phyloP scores from a whole-genome alignment of 2,329 filamentous ascomycete species.

The Colletotrichum coccodes region DNA sequence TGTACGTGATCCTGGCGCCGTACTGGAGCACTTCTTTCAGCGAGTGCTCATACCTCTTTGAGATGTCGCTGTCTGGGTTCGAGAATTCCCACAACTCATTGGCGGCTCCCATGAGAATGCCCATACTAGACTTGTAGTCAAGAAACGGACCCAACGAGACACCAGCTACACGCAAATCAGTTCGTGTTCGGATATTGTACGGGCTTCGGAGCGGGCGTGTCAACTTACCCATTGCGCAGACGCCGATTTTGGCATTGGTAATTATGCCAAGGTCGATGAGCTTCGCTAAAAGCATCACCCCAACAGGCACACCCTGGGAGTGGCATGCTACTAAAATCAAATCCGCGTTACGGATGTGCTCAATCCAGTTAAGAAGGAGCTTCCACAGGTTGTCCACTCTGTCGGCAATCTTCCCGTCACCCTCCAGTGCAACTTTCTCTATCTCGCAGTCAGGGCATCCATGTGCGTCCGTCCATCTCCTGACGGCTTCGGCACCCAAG shows the following conservation, averaged over 20 bases:
- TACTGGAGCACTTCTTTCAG: conserved; percentile 79
- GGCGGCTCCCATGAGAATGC: conserved; percentile 89
- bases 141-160: conserved; percentile 93
- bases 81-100: conserved; percentile 95
- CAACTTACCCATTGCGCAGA: conserved; percentile 78
- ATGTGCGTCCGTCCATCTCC: conserved; percentile 80
- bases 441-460: conserved; percentile 82
- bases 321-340: conserved; percentile 94
- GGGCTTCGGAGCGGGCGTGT: background rate
- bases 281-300: conserved; percentile 91
- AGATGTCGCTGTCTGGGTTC: conserved; percentile 82
- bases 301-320: conserved; percentile 94
- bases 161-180: conserved; percentile 65
- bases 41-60: conserved; percentile 81
- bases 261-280: conserved; percentile 91
- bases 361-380: conserved; percentile 92
- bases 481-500: conserved; percentile 84
- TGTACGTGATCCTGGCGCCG: conserved; percentile 85
- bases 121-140: conserved; percentile 88
- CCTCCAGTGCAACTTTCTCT: conserved; percentile 93
- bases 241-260: conserved; percentile 78
- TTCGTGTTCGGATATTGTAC: background rate
- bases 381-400: conserved; percentile 95
- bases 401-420: conserved; percentile 91
- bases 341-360: conserved; percentile 87